A percentile compares a stretch with the other conserved stretches of the same genome.
phyloP scores from a whole-genome alignment of 1,284 basidiomycete species.

The Meripilus lineatus region DNA sequence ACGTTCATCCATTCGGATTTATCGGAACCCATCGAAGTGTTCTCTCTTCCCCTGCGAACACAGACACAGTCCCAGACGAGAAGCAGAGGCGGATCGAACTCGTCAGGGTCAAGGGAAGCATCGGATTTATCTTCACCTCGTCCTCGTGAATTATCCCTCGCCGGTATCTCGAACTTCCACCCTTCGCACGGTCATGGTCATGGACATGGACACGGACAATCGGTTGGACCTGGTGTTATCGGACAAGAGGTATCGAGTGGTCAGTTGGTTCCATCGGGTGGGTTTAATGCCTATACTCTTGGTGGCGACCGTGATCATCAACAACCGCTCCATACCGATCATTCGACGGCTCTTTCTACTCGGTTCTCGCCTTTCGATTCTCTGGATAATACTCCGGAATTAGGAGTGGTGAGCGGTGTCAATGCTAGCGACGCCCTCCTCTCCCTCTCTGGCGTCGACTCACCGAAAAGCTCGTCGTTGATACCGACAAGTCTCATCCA shows the following conservation, averaged over 20 bases:
- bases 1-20: conserved; percentile 17
- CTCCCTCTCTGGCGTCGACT: conserved; percentile 20
- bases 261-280: conserved; percentile 24
- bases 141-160: conserved; percentile 34
- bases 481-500: conserved; percentile 56
- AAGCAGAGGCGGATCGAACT: conserved; percentile 11
- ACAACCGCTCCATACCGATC: conserved; percentile 24
- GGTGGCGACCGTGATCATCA: too few relatives aligned
- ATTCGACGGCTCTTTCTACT: too few relatives aligned
- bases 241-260: neutral
- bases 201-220: neutral
- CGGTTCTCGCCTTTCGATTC: conserved; percentile 52
- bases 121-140: conserved; percentile 27
- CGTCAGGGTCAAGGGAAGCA: conserved; percentile 18
- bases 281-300: conserved; percentile 40
- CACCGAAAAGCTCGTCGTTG: conserved; percentile 35
- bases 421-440: too few relatives aligned
- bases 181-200: conserved; percentile 14
- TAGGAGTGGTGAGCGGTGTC: conserved; percentile 8
- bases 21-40: conserved; percentile 18
- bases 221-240: neutral
- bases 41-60: conserved; percentile 17
- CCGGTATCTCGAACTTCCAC: conserved; percentile 32
- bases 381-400: conserved; percentile 24
- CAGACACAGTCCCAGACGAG: conserved; percentile 5